Conservation (phyloP, 2,329 filamentous ascomycete species). For the Akanthomyces uredinophilus region DNA sequence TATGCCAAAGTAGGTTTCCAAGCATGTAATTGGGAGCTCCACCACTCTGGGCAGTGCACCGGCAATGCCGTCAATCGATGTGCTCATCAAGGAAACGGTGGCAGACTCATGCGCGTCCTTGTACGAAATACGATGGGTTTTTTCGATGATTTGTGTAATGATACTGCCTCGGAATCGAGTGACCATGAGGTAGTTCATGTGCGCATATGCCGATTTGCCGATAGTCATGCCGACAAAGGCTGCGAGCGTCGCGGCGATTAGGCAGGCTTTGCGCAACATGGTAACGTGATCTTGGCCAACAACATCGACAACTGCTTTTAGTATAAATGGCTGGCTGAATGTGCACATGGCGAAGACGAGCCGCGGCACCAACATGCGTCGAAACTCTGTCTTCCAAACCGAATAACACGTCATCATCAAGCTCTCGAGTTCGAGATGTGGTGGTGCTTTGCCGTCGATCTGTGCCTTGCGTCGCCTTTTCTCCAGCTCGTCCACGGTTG, state of each 20-base stretch:
- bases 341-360: slow-evolving; percentile 6
- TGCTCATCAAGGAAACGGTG: slow-evolving; percentile 6
- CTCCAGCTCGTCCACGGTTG: not conserved
- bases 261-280: not conserved
- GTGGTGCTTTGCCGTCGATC: not conserved
- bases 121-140: slow-evolving; percentile 31
- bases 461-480: not conserved
- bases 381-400: not conserved
- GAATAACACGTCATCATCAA: not conserved
- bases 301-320: not conserved
- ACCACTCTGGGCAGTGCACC: not conserved
- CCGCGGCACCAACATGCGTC: not conserved
- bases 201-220: not conserved
- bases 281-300: not conserved
- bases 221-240: slow-evolving; percentile 5
- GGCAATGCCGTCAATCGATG: slow-evolving; percentile 7
- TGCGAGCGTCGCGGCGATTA: not conserved
- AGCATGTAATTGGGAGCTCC: not conserved
- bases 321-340: slow-evolving; percentile 7
- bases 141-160: slow-evolving; percentile 43
- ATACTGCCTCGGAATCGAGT: slow-evolving; percentile 29
- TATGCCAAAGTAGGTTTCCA: slow-evolving; percentile 6
- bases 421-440: not conserved
- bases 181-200: slow-evolving; percentile 22
- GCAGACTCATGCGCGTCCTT: slow-evolving; percentile 25